Percentiles rank a stretch among this genome's conserved stretches.
Conservation (phyloP, 2,329 filamentous ascomycete genomes). For the Incumbomyces delicatus region DNA sequence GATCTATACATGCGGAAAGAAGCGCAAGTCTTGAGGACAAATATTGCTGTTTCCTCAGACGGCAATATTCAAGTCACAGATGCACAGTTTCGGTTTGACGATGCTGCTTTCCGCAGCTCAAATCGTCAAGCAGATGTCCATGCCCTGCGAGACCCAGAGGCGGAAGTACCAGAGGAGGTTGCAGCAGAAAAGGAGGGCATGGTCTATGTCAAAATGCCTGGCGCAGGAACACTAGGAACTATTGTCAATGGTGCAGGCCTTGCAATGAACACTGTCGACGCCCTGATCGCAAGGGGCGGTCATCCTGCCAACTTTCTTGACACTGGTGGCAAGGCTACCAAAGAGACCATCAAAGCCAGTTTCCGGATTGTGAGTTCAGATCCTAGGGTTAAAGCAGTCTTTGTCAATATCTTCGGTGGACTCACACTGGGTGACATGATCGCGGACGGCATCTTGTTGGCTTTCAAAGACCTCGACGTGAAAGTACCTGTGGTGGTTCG, state of each 20-base stretch:
- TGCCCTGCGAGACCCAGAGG: slow-evolving; percentile 41
- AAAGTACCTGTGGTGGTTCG: slow-evolving; percentile 67
- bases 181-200: slow-evolving; percentile 62
- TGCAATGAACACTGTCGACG: slow-evolving; percentile 85
- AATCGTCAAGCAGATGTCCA: slow-evolving; percentile 55
- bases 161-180: slow-evolving; percentile 47
- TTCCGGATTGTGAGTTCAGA: slow-evolving; percentile 68
- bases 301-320: slow-evolving; percentile 76
- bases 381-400: slow-evolving; percentile 59
- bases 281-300: slow-evolving; percentile 58
- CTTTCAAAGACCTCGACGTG: slow-evolving; percentile 59
- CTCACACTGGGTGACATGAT: slow-evolving; percentile 73
- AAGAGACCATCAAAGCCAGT: slow-evolving; percentile 65
- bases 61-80: slow-evolving; percentile 42
- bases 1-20: slow-evolving; percentile 55
- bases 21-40: slow-evolving; percentile 51
- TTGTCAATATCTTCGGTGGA: slow-evolving; percentile 63
- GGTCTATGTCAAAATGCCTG: slow-evolving; percentile 59
- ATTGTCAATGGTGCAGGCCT: slow-evolving; percentile 76
- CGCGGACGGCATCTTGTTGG: slow-evolving; percentile 61
- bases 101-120: slow-evolving; percentile 55
- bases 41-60: slow-evolving; percentile 32
- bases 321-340: slow-evolving; percentile 79
- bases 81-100: slow-evolving; percentile 57
- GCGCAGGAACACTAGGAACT: slow-evolving; percentile 60